Base-by-base conservation (phyloP, 352 stramenopile species). In the Halophytophthora batemanensis region DNA sequence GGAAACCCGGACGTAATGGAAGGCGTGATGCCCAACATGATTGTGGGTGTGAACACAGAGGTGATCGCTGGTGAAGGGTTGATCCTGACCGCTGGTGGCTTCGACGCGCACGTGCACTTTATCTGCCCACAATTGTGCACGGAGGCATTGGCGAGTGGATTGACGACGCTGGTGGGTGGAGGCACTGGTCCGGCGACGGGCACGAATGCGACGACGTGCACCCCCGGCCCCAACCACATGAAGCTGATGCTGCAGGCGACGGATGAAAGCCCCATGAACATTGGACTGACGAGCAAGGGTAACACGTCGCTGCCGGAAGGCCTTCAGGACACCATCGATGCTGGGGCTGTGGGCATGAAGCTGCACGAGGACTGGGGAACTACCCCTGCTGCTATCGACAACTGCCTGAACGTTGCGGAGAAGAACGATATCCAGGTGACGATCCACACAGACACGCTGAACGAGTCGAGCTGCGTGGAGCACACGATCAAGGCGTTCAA, bases 351-450 rank as follows among this genome's bases (percentile, higher is more conserved):
- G 17, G 96, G 96, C 2, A 90, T 98, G 65, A 99, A 99, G 69
- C 75, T 99, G 14, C 96, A 99, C 64, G 96, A 99, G 71, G 96
- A 99, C 74, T 99, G 93, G 92, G 96, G 96, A 28, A 99, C 96
- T 4, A 99, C 96, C 22, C 96, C 96, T 3, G 86, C 85, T 4
- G 81, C 94, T 4, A 99, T 99, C 66, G 91, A 98, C 69, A 83
- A 77, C 23, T 97, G 90, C 38, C 76, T 99, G 14, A 64, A 58
- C 2, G 88, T 98, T 36, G 93, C 93, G 0, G 93, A 98, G 36
- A 59, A 85, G 17, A 88, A 96, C 52, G 92, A 98, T 64, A 74
- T 98, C 38, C 88, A 98, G 58, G 86, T 98, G 29, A 98, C 95
- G 17, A 98, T 99, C 57, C 96, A 99, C 71, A 98, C 96, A 6